These are phyloP conservation scores for Aureobasidium sp. DNA, from an alignment of 2,329 filamentous ascomycete genomes.

Conservation along the genomic window DNA sequence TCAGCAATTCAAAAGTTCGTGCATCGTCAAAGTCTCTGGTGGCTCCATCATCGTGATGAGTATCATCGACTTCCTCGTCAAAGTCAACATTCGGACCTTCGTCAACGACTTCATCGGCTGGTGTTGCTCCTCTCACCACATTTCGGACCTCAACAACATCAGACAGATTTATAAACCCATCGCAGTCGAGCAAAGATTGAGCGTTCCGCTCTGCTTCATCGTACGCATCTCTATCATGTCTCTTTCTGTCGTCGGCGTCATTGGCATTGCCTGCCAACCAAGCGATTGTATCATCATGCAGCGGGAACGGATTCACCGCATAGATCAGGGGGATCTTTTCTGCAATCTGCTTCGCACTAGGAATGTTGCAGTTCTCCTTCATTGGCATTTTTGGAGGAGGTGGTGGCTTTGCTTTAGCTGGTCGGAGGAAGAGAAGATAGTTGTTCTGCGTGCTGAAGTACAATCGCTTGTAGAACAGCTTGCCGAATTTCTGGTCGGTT, in stretches of 20 bases:
- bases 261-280: constrained; percentile 46
- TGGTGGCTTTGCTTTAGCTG: constrained; percentile 50
- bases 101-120: constrained; percentile 48
- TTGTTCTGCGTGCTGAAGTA: constrained; percentile 61
- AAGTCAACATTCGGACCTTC: constrained; percentile 51
- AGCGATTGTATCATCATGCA: constrained; percentile 44
- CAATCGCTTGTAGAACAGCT: constrained; percentile 57
- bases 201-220: constrained; percentile 53
- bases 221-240: constrained; percentile 52
- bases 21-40: constrained; percentile 49
- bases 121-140: constrained; percentile 44
- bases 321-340: constrained; percentile 55
- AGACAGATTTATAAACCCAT: constrained; percentile 58
- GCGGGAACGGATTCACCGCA: constrained; percentile 54
- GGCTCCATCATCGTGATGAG: constrained; percentile 45
- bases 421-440: constrained; percentile 55
- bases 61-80: constrained; percentile 40
- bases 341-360: constrained; percentile 48
- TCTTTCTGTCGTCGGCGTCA: constrained; percentile 39
- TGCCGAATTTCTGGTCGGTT: constrained; percentile 50
- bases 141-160: constrained; percentile 52
- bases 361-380: constrained; percentile 40
- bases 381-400: constrained; percentile 49
- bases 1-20: constrained; percentile 54
- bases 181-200: constrained; percentile 51